Conservation (phyloP, 805 yeast genomes). For the Hanseniaspora valbyensis region DNA sequence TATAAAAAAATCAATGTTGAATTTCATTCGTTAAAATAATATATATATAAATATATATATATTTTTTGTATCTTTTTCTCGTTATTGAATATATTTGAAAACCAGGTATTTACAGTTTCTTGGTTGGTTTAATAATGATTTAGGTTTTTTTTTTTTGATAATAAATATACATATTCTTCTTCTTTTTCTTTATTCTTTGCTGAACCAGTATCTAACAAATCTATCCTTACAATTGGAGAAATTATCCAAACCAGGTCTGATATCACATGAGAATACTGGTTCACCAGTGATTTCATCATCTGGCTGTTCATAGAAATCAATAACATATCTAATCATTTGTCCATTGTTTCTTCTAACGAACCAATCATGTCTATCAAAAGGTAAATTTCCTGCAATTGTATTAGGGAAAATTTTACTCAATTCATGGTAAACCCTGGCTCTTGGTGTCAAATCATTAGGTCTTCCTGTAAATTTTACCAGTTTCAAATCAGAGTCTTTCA, state of each 20-base stretch:
- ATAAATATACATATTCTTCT: too few relatives aligned
- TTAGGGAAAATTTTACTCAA: conserved; percentile 64
- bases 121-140: too few relatives aligned
- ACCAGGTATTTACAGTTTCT: too few relatives aligned
- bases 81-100: too few relatives aligned
- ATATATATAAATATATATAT: too few relatives aligned
- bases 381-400: conserved; percentile 64
- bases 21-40: too few relatives aligned
- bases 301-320: conserved; percentile 93
- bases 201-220: conserved; percentile 45
- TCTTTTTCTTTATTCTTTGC: conserved; percentile 41
- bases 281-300: conserved; percentile 74
- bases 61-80: too few relatives aligned
- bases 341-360: conserved; percentile 62
- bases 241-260: conserved; percentile 85
- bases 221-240: conserved; percentile 56
- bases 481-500: conserved; percentile 42
- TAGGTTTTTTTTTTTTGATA: too few relatives aligned
- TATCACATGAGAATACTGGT: conserved; percentile 88
- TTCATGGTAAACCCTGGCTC: conserved; percentile 59
- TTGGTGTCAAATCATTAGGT: conserved; percentile 77
- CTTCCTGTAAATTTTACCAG: conserved; percentile 80
- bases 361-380: conserved; percentile 99
- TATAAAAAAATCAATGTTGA: too few relatives aligned
- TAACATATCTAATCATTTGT: conserved; percentile 71